These are phyloP conservation scores for Floccularia luteovirens DNA, from an alignment of 768 basidiomycete genomes.

Conservation along the genomic window DNA sequence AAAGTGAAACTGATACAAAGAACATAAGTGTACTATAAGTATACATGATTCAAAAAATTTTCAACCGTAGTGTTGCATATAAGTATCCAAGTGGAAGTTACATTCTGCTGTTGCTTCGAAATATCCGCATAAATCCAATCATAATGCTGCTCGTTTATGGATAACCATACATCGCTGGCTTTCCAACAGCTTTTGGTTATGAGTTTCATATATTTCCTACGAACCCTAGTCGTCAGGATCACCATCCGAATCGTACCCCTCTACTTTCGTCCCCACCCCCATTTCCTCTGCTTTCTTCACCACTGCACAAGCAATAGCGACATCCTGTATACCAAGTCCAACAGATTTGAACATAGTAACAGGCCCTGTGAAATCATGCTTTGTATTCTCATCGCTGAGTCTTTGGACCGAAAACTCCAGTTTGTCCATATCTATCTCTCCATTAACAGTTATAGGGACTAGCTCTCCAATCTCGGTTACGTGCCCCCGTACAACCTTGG, in stretches of 20 bases:
- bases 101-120: too few species aligned
- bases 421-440: slow-evolving; percentile 3
- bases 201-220: too few species aligned
- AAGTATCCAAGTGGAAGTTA: too few species aligned
- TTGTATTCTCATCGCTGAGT: neutral
- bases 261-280: slow-evolving; percentile 42
- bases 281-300: slow-evolving; percentile 50
- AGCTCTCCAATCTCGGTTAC: slow-evolving; percentile 70
- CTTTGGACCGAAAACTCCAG: neutral
- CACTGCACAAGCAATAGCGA: slow-evolving; percentile 68
- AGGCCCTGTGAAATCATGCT: slow-evolving; percentile 23
- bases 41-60: too few species aligned
- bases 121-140: too few species aligned
- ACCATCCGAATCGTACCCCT: slow-evolving; percentile 39
- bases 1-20: too few species aligned
- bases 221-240: too few species aligned
- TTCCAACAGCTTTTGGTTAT: too few species aligned
- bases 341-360: slow-evolving; percentile 87
- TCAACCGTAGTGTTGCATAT: too few species aligned
- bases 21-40: too few species aligned
- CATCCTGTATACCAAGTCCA: slow-evolving; percentile 83
- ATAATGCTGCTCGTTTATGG: too few species aligned
- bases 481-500: slow-evolving; percentile 26
- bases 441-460: slow-evolving; percentile 18
- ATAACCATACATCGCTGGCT: too few species aligned